Evolutionary conservation across 805 yeast genomes (phyloP).

Genomic region (Blastobotrys peoriensis): DNA sequence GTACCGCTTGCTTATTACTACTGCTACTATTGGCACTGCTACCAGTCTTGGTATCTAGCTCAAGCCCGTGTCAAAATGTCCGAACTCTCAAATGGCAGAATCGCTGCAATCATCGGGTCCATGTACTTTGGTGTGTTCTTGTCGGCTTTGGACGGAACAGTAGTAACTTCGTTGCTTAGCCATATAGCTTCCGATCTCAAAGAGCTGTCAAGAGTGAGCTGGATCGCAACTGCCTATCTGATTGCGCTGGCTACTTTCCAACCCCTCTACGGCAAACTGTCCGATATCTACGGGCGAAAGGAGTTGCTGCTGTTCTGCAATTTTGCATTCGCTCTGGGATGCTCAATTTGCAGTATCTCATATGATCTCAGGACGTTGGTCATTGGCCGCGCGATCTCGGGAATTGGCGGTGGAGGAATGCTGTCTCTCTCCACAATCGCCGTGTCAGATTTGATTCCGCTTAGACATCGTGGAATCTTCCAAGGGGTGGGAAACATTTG

Average conservation of each 20-base stretch:
- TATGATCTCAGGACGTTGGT: conserved; percentile 51
- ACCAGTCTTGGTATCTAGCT: too few relatives aligned
- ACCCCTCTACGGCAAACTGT: conserved; percentile 64
- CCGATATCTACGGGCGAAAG: conserved; percentile 48
- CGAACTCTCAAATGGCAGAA: neutral
- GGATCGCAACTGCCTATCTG: conserved; percentile 71
- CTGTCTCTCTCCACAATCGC: conserved; percentile 69
- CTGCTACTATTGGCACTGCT: too few relatives aligned
- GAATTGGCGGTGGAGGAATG: conserved; percentile 90
- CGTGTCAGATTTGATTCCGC: conserved; percentile 68
- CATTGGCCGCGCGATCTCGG: conserved; percentile 72
- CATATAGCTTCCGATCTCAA: conserved; percentile 55
- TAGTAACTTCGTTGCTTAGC: conserved; percentile 53
- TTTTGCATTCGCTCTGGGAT: conserved; percentile 41
- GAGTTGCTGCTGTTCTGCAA: conserved; percentile 38
- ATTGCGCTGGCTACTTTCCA: conserved; percentile 69
- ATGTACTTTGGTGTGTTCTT: conserved; percentile 36
- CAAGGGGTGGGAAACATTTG: conserved; percentile 78
- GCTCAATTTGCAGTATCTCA: conserved; percentile 48
- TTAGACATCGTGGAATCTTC: conserved; percentile 69
- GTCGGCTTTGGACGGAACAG: conserved; percentile 53
- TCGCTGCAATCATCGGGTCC: conserved; percentile 17
- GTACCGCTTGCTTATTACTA: too few relatives aligned
- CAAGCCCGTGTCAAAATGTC: too few relatives aligned
- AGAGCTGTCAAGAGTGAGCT: conserved; percentile 45